Evolutionary conservation across 768 basidiomycete genomes (phyloP).

Genomic region (Exsudoporus frostii): DNA sequence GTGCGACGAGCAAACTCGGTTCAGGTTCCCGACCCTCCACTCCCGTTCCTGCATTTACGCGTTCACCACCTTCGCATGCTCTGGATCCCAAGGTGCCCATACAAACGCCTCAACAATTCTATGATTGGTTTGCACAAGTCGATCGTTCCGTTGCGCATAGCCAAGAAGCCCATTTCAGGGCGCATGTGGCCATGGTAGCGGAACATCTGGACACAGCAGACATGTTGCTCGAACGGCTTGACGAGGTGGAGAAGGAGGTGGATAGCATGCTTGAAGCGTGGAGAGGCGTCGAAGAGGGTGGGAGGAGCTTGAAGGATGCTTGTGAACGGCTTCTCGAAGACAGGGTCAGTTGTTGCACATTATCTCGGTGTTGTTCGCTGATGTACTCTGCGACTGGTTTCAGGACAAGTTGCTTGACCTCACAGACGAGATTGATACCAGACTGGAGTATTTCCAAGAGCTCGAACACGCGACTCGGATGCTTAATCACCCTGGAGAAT

Average conservation of each 20-base stretch:
- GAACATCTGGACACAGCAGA: slow-evolving; percentile 80
- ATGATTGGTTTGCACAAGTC: slow-evolving; percentile 92
- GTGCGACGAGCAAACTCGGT: slow-evolving; percentile 38
- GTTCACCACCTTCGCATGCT: slow-evolving; percentile 40
- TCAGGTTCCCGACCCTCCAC: slow-evolving; percentile 48
- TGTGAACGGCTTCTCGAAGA: slow-evolving; percentile 89
- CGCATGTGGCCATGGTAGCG: slow-evolving; percentile 73
- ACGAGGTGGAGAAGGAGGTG: slow-evolving; percentile 71
- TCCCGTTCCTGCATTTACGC: slow-evolving; percentile 20
- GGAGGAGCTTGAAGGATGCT: slow-evolving; percentile 84
- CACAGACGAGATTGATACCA: slow-evolving; percentile 77
- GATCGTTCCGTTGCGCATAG: slow-evolving; percentile 89
- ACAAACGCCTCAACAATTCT: slow-evolving; percentile 91
- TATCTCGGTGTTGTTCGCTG: background rate
- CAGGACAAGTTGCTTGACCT: slow-evolving; percentile 76
- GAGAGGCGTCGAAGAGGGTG: slow-evolving; percentile 89
- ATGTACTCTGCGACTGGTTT: background rate
- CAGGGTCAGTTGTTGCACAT: slow-evolving; percentile 52
- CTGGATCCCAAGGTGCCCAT: slow-evolving; percentile 77
- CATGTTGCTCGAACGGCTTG: slow-evolving; percentile 63
- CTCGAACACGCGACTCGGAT: slow-evolving; percentile 90
- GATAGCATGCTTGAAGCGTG: slow-evolving; percentile 81
- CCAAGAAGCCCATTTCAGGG: slow-evolving; percentile 90
- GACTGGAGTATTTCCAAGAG: slow-evolving; percentile 92
- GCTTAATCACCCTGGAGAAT: slow-evolving; percentile 92